Base-by-base conservation (phyloP, 2,329 filamentous ascomycete species). In the Aphanocladium album region DNA sequence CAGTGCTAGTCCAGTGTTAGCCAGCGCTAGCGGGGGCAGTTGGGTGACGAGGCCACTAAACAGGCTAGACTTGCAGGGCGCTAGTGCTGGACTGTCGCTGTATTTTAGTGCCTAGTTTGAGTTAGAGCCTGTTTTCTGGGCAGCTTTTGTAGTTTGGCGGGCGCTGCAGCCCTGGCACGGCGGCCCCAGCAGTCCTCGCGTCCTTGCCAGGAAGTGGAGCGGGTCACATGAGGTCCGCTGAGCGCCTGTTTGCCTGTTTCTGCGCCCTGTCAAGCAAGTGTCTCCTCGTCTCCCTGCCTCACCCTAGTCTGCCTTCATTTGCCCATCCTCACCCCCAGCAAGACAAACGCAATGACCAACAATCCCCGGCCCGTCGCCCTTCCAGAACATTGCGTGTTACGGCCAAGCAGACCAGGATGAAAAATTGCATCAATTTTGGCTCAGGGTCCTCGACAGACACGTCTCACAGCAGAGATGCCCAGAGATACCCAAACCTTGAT, bases 51-150 rank as follows among this genome's bases (percentile, higher is more conserved):
- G 30, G 45, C 54, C 43, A 58, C 56, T 43, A 58, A 51, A 58
- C 37, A 50, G 35, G 56, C 56, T 50, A 58, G 56, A 43, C 23
- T 21, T 58, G 56, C 46, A 58, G 56, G 46, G 30, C 54, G 54
- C 53, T 57, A 57, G 30, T 17, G 35, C 35, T 39, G 35, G 11
- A 12, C 12, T 14, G 21, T 19, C n/a, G 53, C 53, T 45, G 41
- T 41, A 53, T 39, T 39, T 39, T 39, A 39, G 7, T 39, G 35
- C 4, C 35, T 11, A 8, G 5, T 39, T 39, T 16, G 35, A 39
- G 35, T 39, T 39, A 39, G 35, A 14, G 35, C 16, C 35, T 17
- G 4, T 39, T 8, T 16, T 39, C 11, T 6, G 6, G 7, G 7
- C n/a, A n/a, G n/a, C n/a, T n/a, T n/a, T 39, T 39, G 16, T 5